phyloP scores from a whole-genome alignment of 75 land plant genomes.

The Pinus taeda region DNA sequence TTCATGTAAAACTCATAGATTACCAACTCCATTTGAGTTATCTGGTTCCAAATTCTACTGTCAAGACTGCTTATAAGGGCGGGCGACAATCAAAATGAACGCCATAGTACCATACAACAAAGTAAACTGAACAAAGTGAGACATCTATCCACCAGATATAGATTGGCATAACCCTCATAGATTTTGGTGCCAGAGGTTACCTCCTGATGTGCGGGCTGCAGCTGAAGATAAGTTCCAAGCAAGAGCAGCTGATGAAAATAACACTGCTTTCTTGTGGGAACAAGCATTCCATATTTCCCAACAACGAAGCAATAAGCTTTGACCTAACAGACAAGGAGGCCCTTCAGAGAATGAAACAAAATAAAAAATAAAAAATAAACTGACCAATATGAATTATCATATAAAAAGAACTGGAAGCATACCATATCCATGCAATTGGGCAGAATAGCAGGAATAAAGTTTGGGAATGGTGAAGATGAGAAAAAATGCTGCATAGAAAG shows the following conservation, averaged over 20 bases:
- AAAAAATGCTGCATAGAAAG: constrained; percentile 55
- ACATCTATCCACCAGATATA: background rate
- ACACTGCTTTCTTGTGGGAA: constrained; percentile 9
- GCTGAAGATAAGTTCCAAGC: constrained; percentile 10
- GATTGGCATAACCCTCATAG: background rate
- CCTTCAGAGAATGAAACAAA: constrained; percentile 3
- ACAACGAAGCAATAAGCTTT: constrained; percentile 5
- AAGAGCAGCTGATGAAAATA: background rate
- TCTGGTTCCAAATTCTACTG: background rate
- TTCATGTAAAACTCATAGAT: too few species aligned
- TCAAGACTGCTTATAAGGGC: background rate
- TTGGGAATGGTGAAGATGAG: constrained; percentile 64
- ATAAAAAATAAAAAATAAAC: too few species aligned
- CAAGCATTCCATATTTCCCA: constrained; percentile 6
- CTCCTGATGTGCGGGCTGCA: constrained; percentile 1
- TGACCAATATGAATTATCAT: background rate
- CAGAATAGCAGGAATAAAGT: constrained; percentile 48
- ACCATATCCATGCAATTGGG: constrained; percentile 62
- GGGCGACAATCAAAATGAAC: constrained; percentile 1
- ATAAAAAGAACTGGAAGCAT: background rate
- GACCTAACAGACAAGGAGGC: constrained; percentile 2
- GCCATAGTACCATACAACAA: background rate
- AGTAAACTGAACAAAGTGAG: background rate
- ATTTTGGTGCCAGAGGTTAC: background rate
- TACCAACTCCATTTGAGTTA: background rate